These are phyloP conservation scores for Smallanthus sonchifolius DNA, from an alignment of 129 eudicot genomes.

Conservation along the genomic window DNA sequence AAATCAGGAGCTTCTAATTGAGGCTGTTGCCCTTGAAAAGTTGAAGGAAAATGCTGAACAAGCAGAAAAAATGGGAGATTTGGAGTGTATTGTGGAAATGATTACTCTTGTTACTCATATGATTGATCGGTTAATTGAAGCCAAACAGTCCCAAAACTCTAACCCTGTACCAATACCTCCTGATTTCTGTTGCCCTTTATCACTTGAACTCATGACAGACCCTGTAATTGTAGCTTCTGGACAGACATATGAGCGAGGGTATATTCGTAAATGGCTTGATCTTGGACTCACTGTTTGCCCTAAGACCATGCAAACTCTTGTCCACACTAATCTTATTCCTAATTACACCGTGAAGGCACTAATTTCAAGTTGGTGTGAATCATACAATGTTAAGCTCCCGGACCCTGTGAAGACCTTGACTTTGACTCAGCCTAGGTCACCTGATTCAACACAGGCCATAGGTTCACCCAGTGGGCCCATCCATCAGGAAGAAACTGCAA, in stretches of 20 bases:
- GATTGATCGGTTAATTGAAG: slow-evolving; percentile 60
- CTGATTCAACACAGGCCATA: slow-evolving; percentile 37
- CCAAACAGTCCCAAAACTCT: slow-evolving; percentile 64
- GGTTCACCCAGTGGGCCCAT: slow-evolving; percentile 52
- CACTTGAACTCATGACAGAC: slow-evolving; percentile 95
- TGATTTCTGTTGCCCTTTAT: slow-evolving; percentile 95
- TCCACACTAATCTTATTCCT: slow-evolving; percentile 86
- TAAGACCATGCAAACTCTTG: slow-evolving; percentile 80
- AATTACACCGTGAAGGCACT: slow-evolving; percentile 95
- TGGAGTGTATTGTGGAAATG: slow-evolving; percentile 72
- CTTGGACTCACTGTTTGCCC: slow-evolving; percentile 97
- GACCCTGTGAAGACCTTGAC: slow-evolving; percentile 60
- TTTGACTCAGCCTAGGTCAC: slow-evolving; percentile 48
- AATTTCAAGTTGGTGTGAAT: slow-evolving; percentile 88
- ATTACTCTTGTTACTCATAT: slow-evolving; percentile 68
- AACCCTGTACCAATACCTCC: slow-evolving; percentile 75
- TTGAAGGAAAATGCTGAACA: slow-evolving; percentile 89
- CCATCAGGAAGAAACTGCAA: slow-evolving; percentile 28
- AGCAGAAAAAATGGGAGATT: slow-evolving; percentile 72
- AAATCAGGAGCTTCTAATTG: slow-evolving; percentile 85
- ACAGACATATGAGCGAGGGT: slow-evolving; percentile 89
- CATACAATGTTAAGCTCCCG: slow-evolving; percentile 74
- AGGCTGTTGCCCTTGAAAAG: slow-evolving; percentile 96
- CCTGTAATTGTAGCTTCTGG: slow-evolving; percentile 98
- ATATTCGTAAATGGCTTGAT: slow-evolving; percentile 86